Evolutionary conservation across 768 basidiomycete genomes (phyloP).

Genomic region (Xerocomus potaroensis): DNA sequence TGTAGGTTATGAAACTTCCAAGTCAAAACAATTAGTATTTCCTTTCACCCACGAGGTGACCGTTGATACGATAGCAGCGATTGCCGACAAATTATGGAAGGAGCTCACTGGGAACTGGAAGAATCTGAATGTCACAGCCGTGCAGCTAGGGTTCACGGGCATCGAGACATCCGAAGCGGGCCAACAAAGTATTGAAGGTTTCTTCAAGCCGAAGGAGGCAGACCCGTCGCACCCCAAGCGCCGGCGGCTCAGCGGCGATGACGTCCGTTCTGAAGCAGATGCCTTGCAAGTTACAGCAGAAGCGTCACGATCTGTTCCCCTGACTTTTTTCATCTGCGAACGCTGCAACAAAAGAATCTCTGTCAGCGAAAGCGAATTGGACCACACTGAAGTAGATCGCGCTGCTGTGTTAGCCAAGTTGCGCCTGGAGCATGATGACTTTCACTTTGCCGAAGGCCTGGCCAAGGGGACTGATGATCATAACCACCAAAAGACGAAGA

Average conservation of each 20-base stretch:
- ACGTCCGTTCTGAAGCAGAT: background rate
- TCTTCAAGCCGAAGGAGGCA: slow-evolving; percentile 49
- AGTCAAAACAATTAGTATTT: slow-evolving; percentile 84
- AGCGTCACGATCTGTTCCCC: background rate
- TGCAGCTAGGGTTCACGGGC: slow-evolving; percentile 73
- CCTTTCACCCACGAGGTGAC: slow-evolving; percentile 74
- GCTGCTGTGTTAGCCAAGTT: slow-evolving; percentile 39
- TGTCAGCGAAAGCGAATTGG: slow-evolving; percentile 23
- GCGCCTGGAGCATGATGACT: slow-evolving; percentile 79
- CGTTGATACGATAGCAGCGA: slow-evolving; percentile 70
- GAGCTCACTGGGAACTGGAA: slow-evolving; percentile 64
- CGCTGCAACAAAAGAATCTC: slow-evolving; percentile 51
- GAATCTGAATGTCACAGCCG: slow-evolving; percentile 63
- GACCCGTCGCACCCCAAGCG: slow-evolving; percentile 34
- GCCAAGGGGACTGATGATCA: slow-evolving; percentile 38
- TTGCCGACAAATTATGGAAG: slow-evolving; percentile 81
- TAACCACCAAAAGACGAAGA: slow-evolving; percentile 16
- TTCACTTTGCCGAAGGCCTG: slow-evolving; percentile 81
- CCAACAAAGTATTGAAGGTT: slow-evolving; percentile 84
- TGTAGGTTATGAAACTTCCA: slow-evolving; percentile 58
- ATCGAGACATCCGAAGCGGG: slow-evolving; percentile 73
- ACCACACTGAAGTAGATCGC: slow-evolving; percentile 22
- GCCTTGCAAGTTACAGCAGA: background rate
- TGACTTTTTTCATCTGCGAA: slow-evolving; percentile 48
- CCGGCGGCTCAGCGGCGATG: slow-evolving; percentile 30